phyloP scores from a whole-genome alignment of 345 rosid genomes.

The Pelargonium nanum region DNA sequence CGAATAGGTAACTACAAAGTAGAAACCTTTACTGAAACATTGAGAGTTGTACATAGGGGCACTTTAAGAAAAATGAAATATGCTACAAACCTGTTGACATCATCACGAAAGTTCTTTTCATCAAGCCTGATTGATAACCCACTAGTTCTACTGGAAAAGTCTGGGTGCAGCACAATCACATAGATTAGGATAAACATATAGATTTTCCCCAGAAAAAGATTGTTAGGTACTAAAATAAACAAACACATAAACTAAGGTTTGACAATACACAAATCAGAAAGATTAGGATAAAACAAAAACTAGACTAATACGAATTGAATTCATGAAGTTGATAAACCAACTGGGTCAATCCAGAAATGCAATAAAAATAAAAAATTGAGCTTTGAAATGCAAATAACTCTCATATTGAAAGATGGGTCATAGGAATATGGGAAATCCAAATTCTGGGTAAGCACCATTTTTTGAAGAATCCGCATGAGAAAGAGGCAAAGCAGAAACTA shows the following conservation, averaged over 20 bases:
- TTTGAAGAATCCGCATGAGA: background rate
- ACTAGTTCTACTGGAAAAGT: conserved; percentile 34
- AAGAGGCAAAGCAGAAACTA: background rate
- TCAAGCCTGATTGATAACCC: conserved; percentile 28
- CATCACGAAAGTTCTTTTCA: conserved; percentile 20
- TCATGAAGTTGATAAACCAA: background rate
- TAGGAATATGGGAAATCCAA: background rate
- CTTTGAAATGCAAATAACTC: no score
- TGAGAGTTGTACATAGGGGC: background rate
- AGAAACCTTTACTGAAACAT: background rate
- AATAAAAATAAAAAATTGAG: no score
- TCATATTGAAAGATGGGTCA: background rate
- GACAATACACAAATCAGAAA: background rate
- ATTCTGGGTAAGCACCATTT: background rate
- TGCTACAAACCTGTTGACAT: conserved; percentile 35
- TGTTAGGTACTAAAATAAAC: no score
- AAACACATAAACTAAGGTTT: no score
- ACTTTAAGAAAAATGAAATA: conserved; percentile 6
- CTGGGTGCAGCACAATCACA: conserved; percentile 19
- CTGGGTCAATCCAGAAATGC: background rate
- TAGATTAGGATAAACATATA: background rate
- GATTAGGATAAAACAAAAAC: no score
- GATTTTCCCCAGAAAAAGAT: background rate
- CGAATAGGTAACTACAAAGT: background rate
- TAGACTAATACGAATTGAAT: background rate